Evolutionary conservation across 1,139 yeast genomes (phyloP).

Genomic region (Scheffersomyces cryptocercus): DNA sequence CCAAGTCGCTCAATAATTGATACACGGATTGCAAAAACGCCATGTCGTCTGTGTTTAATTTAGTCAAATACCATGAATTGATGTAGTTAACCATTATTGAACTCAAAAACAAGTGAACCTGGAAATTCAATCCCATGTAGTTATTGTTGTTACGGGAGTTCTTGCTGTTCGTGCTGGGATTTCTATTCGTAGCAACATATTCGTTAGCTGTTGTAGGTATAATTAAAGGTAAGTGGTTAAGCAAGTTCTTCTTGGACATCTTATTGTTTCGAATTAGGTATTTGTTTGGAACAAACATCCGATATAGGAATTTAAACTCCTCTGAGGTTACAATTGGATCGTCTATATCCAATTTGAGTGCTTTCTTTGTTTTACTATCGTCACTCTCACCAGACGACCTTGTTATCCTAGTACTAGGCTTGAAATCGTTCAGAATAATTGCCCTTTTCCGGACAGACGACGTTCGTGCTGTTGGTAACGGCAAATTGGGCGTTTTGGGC

Average conservation of each 20-base stretch:
- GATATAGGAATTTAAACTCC: slow-evolving; percentile 36
- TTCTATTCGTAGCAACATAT: neutral
- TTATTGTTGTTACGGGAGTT: slow-evolving; percentile 8
- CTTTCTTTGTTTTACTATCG: too few relatives aligned
- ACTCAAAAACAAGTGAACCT: slow-evolving; percentile 39
- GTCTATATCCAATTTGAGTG: neutral
- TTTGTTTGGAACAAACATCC: slow-evolving; percentile 36
- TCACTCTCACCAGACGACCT: too few relatives aligned
- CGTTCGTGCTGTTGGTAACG: neutral
- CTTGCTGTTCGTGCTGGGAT: neutral
- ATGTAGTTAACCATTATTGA: slow-evolving; percentile 36
- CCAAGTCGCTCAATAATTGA: slow-evolving; percentile 29
- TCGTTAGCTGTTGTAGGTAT: slow-evolving; percentile 17
- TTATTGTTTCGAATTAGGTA: slow-evolving; percentile 27
- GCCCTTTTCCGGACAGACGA: neutral
- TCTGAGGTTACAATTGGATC: slow-evolving; percentile 13
- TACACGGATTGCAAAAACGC: slow-evolving; percentile 37
- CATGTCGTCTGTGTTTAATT: slow-evolving; percentile 40
- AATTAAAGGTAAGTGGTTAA: slow-evolving; percentile 28
- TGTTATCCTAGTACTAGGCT: neutral
- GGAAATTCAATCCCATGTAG: slow-evolving; percentile 27
- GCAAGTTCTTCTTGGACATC: slow-evolving; percentile 26
- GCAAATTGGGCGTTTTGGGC: neutral
- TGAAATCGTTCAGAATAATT: neutral
- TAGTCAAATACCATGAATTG: slow-evolving; percentile 41